phyloP scores from a whole-genome alignment of 2,329 filamentous ascomycete species.

The Penicillium nordicum region DNA sequence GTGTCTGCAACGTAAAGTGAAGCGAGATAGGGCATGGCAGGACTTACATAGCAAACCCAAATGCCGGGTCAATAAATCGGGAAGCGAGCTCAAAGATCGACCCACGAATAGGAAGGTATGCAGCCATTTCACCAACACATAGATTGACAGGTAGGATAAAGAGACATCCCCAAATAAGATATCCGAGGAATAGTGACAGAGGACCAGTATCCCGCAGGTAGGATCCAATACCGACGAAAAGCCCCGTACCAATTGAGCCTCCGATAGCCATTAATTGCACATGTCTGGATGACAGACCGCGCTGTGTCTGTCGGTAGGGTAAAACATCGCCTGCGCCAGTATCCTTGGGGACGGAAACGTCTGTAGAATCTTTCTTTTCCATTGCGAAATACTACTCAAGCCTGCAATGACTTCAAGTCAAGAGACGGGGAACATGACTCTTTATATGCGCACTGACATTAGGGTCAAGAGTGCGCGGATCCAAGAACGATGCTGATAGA shows the following conservation, averaged over 20 bases:
- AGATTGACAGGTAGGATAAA: slow-evolving; percentile 35
- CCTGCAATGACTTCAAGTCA: neutral
- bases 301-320: slow-evolving; percentile 25
- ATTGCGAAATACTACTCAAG: neutral
- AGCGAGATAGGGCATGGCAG: too few relatives aligned
- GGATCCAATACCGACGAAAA: slow-evolving; percentile 37
- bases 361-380: slow-evolving; percentile 20
- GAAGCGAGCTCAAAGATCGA: slow-evolving; percentile 48
- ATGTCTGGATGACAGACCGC: slow-evolving; percentile 39
- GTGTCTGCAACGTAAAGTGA: neutral
- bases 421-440: slow-evolving; percentile 9
- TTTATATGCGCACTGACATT: slow-evolving; percentile 16
- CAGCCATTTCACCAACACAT: slow-evolving; percentile 29
- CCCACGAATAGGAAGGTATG: slow-evolving; percentile 43
- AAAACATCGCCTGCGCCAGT: slow-evolving; percentile 12
- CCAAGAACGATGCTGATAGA: slow-evolving; percentile 8
- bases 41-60: slow-evolving; percentile 40
- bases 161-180: slow-evolving; percentile 33
- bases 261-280: slow-evolving; percentile 44
- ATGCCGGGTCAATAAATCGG: slow-evolving; percentile 48
- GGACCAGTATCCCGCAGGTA: slow-evolving; percentile 35
- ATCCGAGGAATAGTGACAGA: slow-evolving; percentile 35
- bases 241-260: slow-evolving; percentile 36
- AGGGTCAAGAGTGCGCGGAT: slow-evolving; percentile 8
- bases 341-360: slow-evolving; percentile 16